Evolutionary conservation across 768 basidiomycete species (phyloP).

Genomic region (Suillus tomentosus): DNA sequence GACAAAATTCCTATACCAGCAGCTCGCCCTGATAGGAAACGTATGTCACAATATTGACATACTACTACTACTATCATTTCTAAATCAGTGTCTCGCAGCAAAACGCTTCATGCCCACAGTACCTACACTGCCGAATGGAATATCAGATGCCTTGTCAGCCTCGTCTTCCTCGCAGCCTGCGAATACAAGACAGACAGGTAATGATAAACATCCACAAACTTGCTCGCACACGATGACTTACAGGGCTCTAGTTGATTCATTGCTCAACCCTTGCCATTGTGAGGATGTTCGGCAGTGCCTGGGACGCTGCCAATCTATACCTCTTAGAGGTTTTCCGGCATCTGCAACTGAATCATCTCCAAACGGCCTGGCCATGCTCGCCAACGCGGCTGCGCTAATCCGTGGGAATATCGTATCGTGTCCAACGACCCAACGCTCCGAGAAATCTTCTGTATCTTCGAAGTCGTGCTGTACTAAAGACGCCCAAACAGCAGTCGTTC

Average conservation of each 20-base stretch:
- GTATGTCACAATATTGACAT: conserved; percentile 21
- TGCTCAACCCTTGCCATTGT: conserved; percentile 69
- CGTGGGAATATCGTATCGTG: conserved; percentile 4
- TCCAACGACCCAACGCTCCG: background rate
- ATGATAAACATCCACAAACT: conserved; percentile 9
- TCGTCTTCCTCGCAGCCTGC: conserved; percentile 33
- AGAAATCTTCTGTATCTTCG: conserved; percentile 10
- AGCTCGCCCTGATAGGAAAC: conserved; percentile 34
- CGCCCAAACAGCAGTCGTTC: background rate
- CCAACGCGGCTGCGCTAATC: conserved; percentile 37
- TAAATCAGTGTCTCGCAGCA: conserved; percentile 39
- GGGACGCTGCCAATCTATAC: conserved; percentile 38
- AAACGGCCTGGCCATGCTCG: conserved; percentile 36
- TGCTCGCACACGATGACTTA: conserved; percentile 14
- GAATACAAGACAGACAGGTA: conserved; percentile 55
- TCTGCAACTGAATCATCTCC: conserved; percentile 3
- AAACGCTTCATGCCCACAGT: conserved; percentile 69
- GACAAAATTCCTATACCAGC: conserved; percentile 37
- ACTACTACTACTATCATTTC: conserved; percentile 19
- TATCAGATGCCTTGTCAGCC: conserved; percentile 52
- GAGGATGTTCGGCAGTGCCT: conserved; percentile 54
- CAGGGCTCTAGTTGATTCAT: conserved; percentile 49
- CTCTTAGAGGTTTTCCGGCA: conserved; percentile 6
- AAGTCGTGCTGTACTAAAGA: conserved; percentile 25
- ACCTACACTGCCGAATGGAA: conserved; percentile 74